Evolutionary conservation across 805 yeast species (phyloP).

Genomic region (Metschnikowia proteae): DNA sequence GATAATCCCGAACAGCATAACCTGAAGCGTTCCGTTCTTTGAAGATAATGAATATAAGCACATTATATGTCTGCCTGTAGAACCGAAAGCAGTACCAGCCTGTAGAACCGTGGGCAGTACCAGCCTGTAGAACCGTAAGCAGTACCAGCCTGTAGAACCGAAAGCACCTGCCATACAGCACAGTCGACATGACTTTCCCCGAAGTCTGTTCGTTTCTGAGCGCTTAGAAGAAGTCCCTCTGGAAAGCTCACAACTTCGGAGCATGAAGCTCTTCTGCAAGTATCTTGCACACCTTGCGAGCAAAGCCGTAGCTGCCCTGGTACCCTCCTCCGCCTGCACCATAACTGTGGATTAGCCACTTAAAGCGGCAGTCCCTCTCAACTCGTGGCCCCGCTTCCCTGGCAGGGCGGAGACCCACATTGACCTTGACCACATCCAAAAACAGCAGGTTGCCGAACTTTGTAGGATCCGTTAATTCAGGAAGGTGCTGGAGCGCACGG

Average conservation of each 20-base stretch:
- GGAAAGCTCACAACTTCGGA: slow-evolving; percentile 1
- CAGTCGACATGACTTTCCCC: too few relatives aligned
- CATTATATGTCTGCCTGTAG: too few relatives aligned
- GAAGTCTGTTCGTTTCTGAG: background rate
- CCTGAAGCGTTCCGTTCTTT: too few relatives aligned
- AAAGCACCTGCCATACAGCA: too few relatives aligned
- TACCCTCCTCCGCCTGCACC: slow-evolving; percentile 45
- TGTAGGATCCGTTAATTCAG: slow-evolving; percentile 30
- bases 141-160: too few relatives aligned
- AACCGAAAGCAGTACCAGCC: too few relatives aligned
- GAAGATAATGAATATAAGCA: slow-evolving; percentile 14
- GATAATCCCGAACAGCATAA: background rate
- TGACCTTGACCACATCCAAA: slow-evolving; percentile 30
- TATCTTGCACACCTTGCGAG: slow-evolving; percentile 23
- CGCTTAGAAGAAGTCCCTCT: background rate
- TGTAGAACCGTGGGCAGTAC: too few relatives aligned
- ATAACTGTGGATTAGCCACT: slow-evolving; percentile 56
- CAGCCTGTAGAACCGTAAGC: too few relatives aligned
- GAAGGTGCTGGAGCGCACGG: slow-evolving; percentile 43
- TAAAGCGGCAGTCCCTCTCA: slow-evolving; percentile 24
- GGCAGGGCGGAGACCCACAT: slow-evolving; percentile 39
- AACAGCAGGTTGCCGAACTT: slow-evolving; percentile 23
- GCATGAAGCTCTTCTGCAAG: background rate
- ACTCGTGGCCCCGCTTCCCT: slow-evolving; percentile 35
- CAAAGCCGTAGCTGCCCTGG: slow-evolving; percentile 67